Percentiles rank a stretch among this genome's conserved stretches.
Evolutionary conservation across 306 rosid species (phyloP).

Genomic region (Luffa acutangula): DNA sequence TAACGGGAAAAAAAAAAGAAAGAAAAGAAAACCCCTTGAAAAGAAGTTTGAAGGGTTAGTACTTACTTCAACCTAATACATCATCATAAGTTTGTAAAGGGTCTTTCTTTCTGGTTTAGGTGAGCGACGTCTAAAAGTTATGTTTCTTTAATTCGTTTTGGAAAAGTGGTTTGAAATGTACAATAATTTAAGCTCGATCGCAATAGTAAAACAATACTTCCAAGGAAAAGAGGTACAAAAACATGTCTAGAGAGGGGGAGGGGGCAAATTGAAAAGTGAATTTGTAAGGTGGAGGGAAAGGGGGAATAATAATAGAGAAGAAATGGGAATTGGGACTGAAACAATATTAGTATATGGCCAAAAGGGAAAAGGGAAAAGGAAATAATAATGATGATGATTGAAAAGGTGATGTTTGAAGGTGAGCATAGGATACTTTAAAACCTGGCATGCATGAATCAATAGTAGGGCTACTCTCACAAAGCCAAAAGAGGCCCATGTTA

Average conservation of each 20-base stretch:
- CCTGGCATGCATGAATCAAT: conserved; percentile 5
- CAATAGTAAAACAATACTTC: neutral
- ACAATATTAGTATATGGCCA: neutral
- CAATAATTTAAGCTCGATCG: neutral
- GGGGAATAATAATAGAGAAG: neutral
- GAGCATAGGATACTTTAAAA: conserved; percentile 3
- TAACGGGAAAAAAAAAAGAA: too few species aligned
- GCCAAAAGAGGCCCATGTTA: neutral
- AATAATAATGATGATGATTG: neutral
- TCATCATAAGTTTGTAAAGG: neutral
- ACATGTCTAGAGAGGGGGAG: neutral
- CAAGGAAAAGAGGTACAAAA: neutral
- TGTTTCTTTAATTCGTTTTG: neutral
- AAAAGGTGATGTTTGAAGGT: neutral
- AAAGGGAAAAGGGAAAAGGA: neutral
- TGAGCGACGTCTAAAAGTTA: neutral
- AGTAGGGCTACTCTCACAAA: neutral
- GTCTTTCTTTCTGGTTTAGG: neutral
- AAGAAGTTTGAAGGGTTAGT: neutral
- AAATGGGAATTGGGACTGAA: neutral
- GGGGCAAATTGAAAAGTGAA: neutral
- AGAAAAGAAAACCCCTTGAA: too few species aligned
- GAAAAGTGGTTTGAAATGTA: neutral
- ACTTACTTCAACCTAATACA: neutral
- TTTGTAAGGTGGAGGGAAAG: neutral